Evolutionary conservation across 1,284 basidiomycete genomes (phyloP).

Genomic region (Xerocomus nothofagi): DNA sequence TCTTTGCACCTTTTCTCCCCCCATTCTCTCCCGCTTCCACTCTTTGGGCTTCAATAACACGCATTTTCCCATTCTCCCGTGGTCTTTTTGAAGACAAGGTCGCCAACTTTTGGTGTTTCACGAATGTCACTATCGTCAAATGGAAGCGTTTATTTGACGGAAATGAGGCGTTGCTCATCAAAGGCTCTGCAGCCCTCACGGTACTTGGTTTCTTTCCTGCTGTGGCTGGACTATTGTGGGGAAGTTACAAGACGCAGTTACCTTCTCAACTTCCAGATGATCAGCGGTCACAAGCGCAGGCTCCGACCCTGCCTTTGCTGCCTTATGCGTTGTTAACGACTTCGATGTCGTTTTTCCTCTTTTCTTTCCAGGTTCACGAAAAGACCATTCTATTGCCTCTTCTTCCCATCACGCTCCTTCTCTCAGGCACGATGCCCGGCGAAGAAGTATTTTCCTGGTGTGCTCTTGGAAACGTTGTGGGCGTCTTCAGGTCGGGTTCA

Average conservation of each 20-base stretch:
- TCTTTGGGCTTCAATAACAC: slow-evolving; percentile 65
- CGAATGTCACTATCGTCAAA: slow-evolving; percentile 79
- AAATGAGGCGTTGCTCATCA: slow-evolving; percentile 47
- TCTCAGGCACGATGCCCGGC: slow-evolving; percentile 61
- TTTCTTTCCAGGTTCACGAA: slow-evolving; percentile 96
- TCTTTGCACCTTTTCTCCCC: slow-evolving; percentile 53
- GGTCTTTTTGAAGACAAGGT: slow-evolving; percentile 97
- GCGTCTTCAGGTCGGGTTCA: slow-evolving; percentile 74
- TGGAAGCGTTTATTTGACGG: slow-evolving; percentile 62
- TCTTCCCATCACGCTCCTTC: slow-evolving; percentile 77
- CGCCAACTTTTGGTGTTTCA: slow-evolving; percentile 93
- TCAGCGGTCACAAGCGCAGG: slow-evolving; percentile 22
- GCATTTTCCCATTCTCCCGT: slow-evolving; percentile 89
- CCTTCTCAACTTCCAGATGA: slow-evolving; percentile 9
- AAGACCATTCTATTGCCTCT: slow-evolving; percentile 90
- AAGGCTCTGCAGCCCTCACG: slow-evolving; percentile 58
- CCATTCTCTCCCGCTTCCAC: slow-evolving; percentile 36
- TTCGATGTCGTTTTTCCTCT: slow-evolving; percentile 89
- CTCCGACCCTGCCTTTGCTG: slow-evolving; percentile 60
- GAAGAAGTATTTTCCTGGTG: slow-evolving; percentile 78
- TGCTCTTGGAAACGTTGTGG: slow-evolving; percentile 82
- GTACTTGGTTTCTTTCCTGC: slow-evolving; percentile 66
- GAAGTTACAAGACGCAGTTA: slow-evolving; percentile 43
- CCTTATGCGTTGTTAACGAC: slow-evolving; percentile 72
- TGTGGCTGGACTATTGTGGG: slow-evolving; percentile 53